Percentiles rank a stretch among this genome's conserved stretches.
These are phyloP conservation scores for Puccinia coronata DNA, from an alignment of 1,284 basidiomycete species.

Conservation along the genomic window DNA sequence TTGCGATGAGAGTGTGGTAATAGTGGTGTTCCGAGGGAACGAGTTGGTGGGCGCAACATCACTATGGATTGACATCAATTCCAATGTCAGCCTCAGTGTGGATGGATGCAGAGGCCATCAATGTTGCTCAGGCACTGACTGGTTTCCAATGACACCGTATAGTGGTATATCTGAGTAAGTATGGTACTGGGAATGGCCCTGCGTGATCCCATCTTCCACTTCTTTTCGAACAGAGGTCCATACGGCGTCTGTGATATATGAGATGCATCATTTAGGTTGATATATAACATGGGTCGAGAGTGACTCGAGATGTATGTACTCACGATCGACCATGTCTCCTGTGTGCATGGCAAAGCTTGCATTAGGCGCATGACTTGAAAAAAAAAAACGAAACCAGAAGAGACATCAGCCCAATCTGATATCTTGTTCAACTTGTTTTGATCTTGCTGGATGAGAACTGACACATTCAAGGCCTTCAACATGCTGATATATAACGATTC, in stretches of 20 bases:
- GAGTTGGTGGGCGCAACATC: conserved; percentile 57
- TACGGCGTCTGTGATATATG: conserved; percentile 51
- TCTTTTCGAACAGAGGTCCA: conserved; percentile 52
- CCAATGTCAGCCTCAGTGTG: too few relatives aligned
- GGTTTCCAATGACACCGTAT: conserved; percentile 56
- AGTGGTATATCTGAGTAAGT: conserved; percentile 51
- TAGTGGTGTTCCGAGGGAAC: conserved; percentile 54
- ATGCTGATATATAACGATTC: conserved; percentile 63
- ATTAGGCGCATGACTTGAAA: conserved; percentile 55
- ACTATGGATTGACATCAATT: too few relatives aligned
- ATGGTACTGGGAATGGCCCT: conserved; percentile 45
- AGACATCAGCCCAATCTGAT: neutral
- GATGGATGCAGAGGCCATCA: too few relatives aligned
- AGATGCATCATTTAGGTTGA: neutral
- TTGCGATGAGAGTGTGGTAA: conserved; percentile 35
- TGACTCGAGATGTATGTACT: conserved; percentile 50
- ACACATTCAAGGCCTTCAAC: conserved; percentile 61
- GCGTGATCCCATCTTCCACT: conserved; percentile 46
- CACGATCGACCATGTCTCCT: conserved; percentile 68
- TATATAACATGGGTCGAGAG: neutral
- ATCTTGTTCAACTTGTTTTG: too few relatives aligned
- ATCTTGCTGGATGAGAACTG: too few relatives aligned
- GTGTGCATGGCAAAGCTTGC: conserved; percentile 66
- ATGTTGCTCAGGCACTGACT: conserved; percentile 54
- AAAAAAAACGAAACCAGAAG: neutral